Conservation (phyloP, 345 rosid genomes). For the Microthlaspi erraticum region DNA sequence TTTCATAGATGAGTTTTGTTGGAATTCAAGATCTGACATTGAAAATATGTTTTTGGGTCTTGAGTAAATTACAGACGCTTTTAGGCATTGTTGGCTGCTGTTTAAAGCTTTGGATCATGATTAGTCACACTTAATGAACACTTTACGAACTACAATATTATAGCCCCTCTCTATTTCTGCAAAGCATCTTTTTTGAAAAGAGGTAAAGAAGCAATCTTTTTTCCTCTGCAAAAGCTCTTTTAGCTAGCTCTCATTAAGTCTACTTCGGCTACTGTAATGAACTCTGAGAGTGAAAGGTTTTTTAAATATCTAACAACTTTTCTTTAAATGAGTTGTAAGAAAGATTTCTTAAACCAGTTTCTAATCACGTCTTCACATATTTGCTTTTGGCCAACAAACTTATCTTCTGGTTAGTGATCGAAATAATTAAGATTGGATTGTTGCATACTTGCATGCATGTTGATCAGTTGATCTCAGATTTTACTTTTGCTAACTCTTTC, state of each 20-base stretch:
- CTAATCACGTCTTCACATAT: not conserved
- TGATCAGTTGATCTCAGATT: not conserved
- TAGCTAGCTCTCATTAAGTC: slow-evolving; percentile 44
- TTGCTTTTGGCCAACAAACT: slow-evolving; percentile 2
- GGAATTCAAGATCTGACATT: slow-evolving; percentile 18
- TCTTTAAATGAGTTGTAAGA: slow-evolving; percentile 29
- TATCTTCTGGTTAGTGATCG: no score
- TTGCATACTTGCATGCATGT: no score
- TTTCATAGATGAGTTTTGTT: slow-evolving; percentile 17
- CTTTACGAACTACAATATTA: slow-evolving; percentile 28
- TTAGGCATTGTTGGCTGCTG: slow-evolving; percentile 13
- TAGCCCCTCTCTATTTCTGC: slow-evolving; percentile 18
- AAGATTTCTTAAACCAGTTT: not conserved
- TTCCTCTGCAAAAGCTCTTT: slow-evolving; percentile 37
- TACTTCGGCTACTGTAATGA: slow-evolving; percentile 20
- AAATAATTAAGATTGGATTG: no score
- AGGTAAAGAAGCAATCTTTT: slow-evolving; percentile 22
- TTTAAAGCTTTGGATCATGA: slow-evolving; percentile 31
- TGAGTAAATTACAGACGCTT: slow-evolving; percentile 16
- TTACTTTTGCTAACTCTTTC: not conserved
- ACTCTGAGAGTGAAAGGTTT: slow-evolving; percentile 32
- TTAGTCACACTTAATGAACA: slow-evolving; percentile 22
- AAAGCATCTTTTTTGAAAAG: slow-evolving; percentile 32
- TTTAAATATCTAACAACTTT: slow-evolving; percentile 23
- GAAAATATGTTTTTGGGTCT: slow-evolving; percentile 31